phyloP scores from a whole-genome alignment of 176 grass and related monocot species.

The Musa troglodytarum region DNA sequence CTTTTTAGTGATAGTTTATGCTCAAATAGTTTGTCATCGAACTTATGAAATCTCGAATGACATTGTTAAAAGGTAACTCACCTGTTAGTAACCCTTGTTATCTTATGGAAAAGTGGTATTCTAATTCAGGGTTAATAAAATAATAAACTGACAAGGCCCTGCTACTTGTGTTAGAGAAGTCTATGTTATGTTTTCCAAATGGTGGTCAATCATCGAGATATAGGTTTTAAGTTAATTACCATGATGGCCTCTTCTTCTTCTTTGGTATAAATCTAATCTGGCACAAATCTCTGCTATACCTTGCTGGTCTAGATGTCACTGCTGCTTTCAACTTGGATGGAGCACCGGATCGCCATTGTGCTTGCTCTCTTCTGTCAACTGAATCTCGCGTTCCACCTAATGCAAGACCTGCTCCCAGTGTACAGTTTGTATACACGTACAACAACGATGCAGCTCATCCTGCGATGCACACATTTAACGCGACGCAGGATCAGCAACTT shows the following conservation, averaged over 20 bases:
- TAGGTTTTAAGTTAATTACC: not conserved
- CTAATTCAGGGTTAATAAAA: no score
- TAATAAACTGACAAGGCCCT: no score
- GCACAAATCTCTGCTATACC: not conserved
- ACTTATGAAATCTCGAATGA: no score
- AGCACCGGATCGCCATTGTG: conserved; percentile 73
- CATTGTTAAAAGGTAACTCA: no score
- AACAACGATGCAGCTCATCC: conserved; percentile 1
- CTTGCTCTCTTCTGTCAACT: conserved; percentile 99
- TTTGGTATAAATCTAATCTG: not conserved
- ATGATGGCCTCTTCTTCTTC: not conserved
- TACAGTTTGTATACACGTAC: conserved; percentile 16
- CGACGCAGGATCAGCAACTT: conserved; percentile 20
- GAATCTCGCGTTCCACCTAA: conserved; percentile 16
- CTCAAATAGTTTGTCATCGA: no score
- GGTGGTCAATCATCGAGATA: not conserved
- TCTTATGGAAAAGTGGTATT: no score
- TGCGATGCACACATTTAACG: not conserved
- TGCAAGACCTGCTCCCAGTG: conserved; percentile 6
- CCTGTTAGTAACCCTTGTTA: no score
- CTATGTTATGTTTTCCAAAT: not conserved
- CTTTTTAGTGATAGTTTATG: no score
- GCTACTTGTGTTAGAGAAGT: no score
- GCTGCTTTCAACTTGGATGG: conserved; percentile 72
- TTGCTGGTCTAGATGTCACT: conserved; percentile 39